Evolutionary conservation across 2,329 filamentous ascomycete species (phyloP), one percentile per base, ranked within the genome.

Genomic region (Aureobasidium sp.): DNA sequence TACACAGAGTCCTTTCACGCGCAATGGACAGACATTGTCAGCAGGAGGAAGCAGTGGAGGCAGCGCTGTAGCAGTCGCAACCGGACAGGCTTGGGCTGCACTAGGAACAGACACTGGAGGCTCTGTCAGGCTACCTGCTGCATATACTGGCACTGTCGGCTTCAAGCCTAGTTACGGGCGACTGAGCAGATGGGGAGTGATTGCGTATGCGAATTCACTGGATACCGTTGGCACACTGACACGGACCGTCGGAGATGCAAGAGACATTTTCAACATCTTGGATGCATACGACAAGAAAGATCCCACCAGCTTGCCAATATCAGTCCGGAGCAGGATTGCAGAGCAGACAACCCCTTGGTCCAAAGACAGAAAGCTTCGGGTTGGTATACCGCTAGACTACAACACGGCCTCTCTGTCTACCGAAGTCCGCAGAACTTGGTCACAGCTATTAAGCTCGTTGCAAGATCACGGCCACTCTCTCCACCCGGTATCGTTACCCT

Each of bases 51-150:
- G 90, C 67, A 97, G 91, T 3, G 93, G 93, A 37, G 93, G 93
- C 16, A 96, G 90, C 67, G 93, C 93, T 3, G 80, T 94, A 8
- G 88, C 89, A 12, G 88, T 97, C 32, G 81, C 79, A 17, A 75
- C 78, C 1, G 78, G 78, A 4, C 75, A 83, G 63, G 81, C 78
- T 59, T 76, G 77, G 73, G 76, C 76, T 71, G 90, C 90, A 6
- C 72, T 98, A 24, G 93, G 93, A 16, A 97, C 93, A 17, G 93
- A 98, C 66, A 98, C 90, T 0, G 90, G 90, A 59, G 90, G 90
- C 12, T 94, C 88, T 1, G 85, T 96, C 44, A 79, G 90, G 55
- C 76, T 96, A 44, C 90, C 90, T 0, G 90, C 90, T 12, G 88
- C 90, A 1, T 96, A 94, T 66, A 90, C 85, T 7, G 86, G 87